Percentiles rank a stretch among this genome's conserved stretches.
These are phyloP conservation scores for Fraxinus nigra DNA, from an alignment of 305 asterid genomes.

Conservation along the genomic window DNA sequence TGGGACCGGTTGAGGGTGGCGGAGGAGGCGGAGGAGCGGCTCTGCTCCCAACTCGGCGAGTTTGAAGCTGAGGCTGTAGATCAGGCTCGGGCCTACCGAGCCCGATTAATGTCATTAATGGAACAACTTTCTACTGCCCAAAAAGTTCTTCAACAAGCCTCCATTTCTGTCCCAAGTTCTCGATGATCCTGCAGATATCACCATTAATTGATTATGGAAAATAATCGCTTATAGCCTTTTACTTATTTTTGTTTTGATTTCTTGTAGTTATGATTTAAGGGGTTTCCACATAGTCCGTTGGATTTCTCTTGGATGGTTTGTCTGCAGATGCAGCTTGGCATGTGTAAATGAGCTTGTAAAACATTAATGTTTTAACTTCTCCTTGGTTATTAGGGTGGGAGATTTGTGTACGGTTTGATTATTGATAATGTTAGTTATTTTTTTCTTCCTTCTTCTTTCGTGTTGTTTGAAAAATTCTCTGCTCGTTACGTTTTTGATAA, in stretches of 20 bases:
- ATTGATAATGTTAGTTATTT: not conserved
- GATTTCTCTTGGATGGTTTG: not conserved
- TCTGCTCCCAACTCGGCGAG: constrained; percentile 43
- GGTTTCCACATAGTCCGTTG: not conserved
- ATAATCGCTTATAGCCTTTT: not conserved
- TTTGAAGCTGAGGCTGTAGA: constrained; percentile 38
- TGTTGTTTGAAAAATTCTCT: not conserved
- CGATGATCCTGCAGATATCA: not conserved
- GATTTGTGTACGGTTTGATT: not conserved
- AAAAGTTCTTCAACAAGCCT: constrained; percentile 9
- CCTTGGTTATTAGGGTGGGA: not conserved
- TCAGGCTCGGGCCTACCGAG: constrained; percentile 32
- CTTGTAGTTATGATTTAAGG: not conserved
- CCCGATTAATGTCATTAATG: constrained; percentile 23
- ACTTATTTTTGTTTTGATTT: not conserved
- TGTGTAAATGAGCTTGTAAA: not conserved
- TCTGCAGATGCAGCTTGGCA: not conserved
- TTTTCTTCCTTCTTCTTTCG: not conserved
- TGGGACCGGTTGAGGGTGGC: constrained; percentile 34
- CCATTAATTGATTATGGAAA: not conserved
- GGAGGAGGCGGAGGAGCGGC: constrained; percentile 45
- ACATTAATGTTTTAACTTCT: not conserved
- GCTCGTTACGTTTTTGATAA: not conserved
- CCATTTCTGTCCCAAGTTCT: constrained; percentile 9
- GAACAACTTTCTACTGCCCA: constrained; percentile 27